Base-by-base conservation (phyloP, 73 alveolate genomes). In the Stentor coeruleus region DNA sequence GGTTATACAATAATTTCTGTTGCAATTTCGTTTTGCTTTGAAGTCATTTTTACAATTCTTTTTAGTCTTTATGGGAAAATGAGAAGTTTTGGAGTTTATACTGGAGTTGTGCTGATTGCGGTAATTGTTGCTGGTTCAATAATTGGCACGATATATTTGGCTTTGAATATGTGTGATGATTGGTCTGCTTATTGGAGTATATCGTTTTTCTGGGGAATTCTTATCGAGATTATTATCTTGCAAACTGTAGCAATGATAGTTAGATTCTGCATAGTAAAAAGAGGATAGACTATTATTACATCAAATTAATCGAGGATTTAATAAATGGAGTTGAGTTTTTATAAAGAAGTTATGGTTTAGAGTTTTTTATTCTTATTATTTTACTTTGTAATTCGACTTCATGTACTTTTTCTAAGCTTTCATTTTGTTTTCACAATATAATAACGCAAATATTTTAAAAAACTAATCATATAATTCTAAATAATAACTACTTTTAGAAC, bases 111-210 rank as follows among this genome's bases (percentile, higher is more conserved):
- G n/a, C 39, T 66, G 40, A 31, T 20, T 0, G 0, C 33, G 1
- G 79, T 31, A 1, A 33, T 66, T 66, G 26, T 66, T 20, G 33
- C 33, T 66, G 79, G 79, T 1, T 26, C 42, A 0, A 66, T 66
- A 28, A 2, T 33, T 2, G 79, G 79, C 0, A 66, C 33, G n/a
- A 31, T 66, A 0, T 28, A 28, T 26, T 15, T 66, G 37, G 37
- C 40, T 31, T 20, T 20, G 20, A 31, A 66, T 20, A 28, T 66
- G 26, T 66, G 79, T 33, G 49, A 20, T 1, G 33, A 66, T 20
- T 66, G 79, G 79, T 20, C 40, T 26, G 79, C 49, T 14, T 66
- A 66, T 31, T 66, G 79, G 79, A 40, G 40, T 26, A 31, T 66
- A 15, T 20, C 40, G 26, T 66, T 66, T 31, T 33, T 66, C 11